These are phyloP conservation scores for Chimonanthus salicifolius DNA, from an alignment of 164 flowering plant species.

Conservation along the genomic window DNA sequence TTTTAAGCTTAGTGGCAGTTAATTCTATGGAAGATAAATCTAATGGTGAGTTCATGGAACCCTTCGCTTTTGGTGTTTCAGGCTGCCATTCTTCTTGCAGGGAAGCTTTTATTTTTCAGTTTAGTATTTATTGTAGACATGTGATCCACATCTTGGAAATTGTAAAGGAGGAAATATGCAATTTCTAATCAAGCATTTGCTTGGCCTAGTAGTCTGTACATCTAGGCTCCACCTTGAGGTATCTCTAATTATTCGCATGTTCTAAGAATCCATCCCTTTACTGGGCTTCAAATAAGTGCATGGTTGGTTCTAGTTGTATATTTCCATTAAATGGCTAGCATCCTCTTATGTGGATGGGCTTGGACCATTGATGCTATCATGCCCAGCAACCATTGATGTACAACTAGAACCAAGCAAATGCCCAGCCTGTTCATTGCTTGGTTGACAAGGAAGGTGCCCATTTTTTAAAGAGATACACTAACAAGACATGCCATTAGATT, in stretches of 20 bases:
- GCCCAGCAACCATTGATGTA: not conserved
- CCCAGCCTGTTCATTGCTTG: not conserved
- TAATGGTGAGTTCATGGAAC: constrained; percentile 23
- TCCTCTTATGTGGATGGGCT: not conserved
- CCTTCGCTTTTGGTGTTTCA: not conserved
- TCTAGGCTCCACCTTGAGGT: not conserved
- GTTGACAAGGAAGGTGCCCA: not conserved
- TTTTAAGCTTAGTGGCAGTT: constrained; percentile 41
- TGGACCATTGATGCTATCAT: not conserved
- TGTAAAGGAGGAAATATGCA: too few species aligned
- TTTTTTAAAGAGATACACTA: too few species aligned
- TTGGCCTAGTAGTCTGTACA: too few species aligned
- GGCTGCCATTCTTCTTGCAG: not conserved
- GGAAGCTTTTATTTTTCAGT: not conserved
- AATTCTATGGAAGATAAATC: constrained; percentile 24
- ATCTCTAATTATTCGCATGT: not conserved
- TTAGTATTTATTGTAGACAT: too few species aligned
- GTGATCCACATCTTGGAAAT: too few species aligned
- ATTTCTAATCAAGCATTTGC: too few species aligned
- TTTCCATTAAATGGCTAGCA: not conserved
- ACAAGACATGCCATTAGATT: too few species aligned
- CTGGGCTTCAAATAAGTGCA: not conserved
- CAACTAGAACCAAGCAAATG: not conserved
- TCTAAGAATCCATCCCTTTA: not conserved
- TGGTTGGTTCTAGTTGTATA: not conserved